phyloP scores from a whole-genome alignment of 2,329 filamentous ascomycete genomes.

The Metarhizium guizhouense region DNA sequence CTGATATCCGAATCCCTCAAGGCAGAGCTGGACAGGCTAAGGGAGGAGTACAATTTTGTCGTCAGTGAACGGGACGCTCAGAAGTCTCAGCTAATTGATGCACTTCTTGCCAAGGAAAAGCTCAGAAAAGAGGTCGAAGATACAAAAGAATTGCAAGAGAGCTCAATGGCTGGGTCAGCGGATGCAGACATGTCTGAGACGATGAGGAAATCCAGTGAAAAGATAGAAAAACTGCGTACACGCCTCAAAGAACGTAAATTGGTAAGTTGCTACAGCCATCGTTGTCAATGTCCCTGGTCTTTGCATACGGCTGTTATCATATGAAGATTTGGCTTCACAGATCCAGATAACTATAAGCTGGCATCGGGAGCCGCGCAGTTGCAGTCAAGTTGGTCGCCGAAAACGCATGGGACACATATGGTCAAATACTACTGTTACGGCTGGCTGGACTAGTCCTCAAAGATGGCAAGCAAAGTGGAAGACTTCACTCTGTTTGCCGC shows the following conservation, averaged over 20 bases:
- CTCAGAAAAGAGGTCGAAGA: constrained; percentile 46
- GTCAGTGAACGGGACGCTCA: constrained; percentile 46
- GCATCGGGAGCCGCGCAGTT: background rate
- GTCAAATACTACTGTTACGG: background rate
- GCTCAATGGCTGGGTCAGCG: constrained; percentile 22
- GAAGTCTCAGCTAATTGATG: constrained; percentile 50
- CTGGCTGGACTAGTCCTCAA: background rate
- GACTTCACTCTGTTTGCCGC: background rate
- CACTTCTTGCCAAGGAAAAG: constrained; percentile 51
- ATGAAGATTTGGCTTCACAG: background rate
- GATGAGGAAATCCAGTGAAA: constrained; percentile 36
- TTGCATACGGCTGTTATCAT: background rate
- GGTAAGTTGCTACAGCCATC: constrained; percentile 33
- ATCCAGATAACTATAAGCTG: background rate
- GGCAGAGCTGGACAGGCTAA: constrained; percentile 46
- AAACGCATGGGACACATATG: background rate
- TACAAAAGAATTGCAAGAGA: constrained; percentile 31
- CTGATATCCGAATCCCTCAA: constrained; percentile 50
- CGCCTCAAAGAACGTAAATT: constrained; percentile 48
- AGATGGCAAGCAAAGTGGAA: background rate
- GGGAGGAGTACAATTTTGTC: constrained; percentile 39
- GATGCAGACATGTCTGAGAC: constrained; percentile 26
- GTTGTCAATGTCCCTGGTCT: background rate
- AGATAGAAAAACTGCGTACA: constrained; percentile 48
- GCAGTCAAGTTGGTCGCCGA: background rate